Evolutionary conservation across 768 basidiomycete species (phyloP), one percentile per base, ranked within the genome.

Genomic region (Terana coerulea): DNA sequence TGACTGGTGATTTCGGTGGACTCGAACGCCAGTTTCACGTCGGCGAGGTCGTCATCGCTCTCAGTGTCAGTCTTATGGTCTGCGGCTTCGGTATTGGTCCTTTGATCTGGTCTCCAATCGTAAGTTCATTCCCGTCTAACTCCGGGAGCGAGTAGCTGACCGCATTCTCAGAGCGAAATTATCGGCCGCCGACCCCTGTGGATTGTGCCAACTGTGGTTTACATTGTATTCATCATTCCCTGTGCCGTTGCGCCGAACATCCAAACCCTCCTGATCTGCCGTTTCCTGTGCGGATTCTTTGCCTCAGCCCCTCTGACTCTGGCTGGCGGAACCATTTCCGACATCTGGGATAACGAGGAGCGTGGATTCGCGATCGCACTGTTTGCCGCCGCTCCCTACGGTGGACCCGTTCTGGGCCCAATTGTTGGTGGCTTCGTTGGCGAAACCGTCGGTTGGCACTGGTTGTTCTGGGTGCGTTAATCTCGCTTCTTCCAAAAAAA

Each of bases 371-470:
- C 73, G 8, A 72, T 75, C 28, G 68, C 70, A 0, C 40, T 74
- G 12, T 76, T 75, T 51, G 69, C 70, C 3, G 66, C 72, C 1
- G 70, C 71, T 4, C 72, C 72, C 0, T 75, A 75, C 58, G 64
- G 70, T 1, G 74, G 70, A 34, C 75, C 74, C 3, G 70, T 77
- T 0, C 40, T 79, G 24, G 83, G 82, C 2, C 84, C 78, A 4
- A 72, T 80, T 47, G 69, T 76, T n/a, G 78, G 76, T 47, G 75
- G 75, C 11, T 72, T 72, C 46, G 72, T 75, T 49, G 69, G 73
- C 7, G 71, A 73, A 49, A 66, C 59, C 31, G 53, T 71, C 26
- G 74, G 73, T 15, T 69, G 68, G 69, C 63, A 66, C 5, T 69
- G 68, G 68, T 66, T 70, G 24, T 53, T 68, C 43, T 70, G 69